Base-by-base conservation (phyloP, 257 asterid genomes). In the Petrea volubilis region DNA sequence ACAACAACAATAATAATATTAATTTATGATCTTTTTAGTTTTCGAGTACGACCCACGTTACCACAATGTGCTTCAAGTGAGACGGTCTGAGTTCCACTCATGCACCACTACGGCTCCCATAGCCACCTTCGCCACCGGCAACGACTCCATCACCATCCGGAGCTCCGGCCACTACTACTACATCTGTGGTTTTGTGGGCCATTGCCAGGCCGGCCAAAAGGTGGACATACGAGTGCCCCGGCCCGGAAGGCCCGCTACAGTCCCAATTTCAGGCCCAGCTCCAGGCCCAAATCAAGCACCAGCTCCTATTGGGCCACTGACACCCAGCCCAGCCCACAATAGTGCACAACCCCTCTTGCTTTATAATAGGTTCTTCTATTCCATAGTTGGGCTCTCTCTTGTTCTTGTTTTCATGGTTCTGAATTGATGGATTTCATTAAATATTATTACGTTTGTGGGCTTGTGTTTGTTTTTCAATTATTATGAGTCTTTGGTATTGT, bases 181-280 rank as follows among this genome's bases (percentile, higher is more conserved):
- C 70, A 78, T 82, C 0, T 87, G 96, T 6, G 92, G 96, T 7
- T 82, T 76, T 18, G 81, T 81, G 41, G 94, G 88, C 73, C 96
- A 89, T 56, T 89, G 96, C 71, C 77, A 69, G 65, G 84, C 87
- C 1, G 90, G 90, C 0, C 94, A 87, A 80, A 87, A 87, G 68
- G 78, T 89, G 2, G 92, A 89, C 53, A 64, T 85, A 15, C 74
- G 90, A 74, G 96, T 83, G 24, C 82, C 75, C 8, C 73, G 46
- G 64, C 10, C 68, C 43, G 10, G 5, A 38, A 24, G 34, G 63
- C 59, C 78, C 28, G 44, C 23, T n/a, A 10, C n/a, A 7, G 27
- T 15, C 25, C 80, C 83, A n/a, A 50, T 31, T 47, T 12, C 55
- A 38, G 60, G 81, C 78, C 87, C 88, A 55, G 50, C 21, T 60